Evolutionary conservation across 805 yeast genomes (phyloP).

Genomic region (Myxozyma vanderwaltii): DNA sequence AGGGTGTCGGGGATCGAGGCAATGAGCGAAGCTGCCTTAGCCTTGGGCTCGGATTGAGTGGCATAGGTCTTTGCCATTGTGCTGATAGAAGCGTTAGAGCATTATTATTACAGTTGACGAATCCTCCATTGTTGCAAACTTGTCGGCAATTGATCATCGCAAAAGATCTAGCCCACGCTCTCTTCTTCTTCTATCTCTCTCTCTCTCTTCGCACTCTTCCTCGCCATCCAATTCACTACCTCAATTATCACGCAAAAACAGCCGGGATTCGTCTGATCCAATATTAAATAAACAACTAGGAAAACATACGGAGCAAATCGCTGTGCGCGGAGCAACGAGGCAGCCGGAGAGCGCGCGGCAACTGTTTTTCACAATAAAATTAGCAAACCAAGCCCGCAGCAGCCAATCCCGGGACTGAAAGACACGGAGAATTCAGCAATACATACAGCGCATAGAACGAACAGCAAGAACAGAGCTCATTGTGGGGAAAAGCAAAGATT

Average conservation of each 20-base stretch:
- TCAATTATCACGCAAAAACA: neutral
- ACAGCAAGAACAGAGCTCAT: constrained; percentile 30
- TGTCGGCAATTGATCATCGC: no score
- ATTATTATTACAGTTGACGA: no score
- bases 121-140: no score
- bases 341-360: constrained; percentile 28
- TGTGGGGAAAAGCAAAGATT: constrained; percentile 8
- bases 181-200: neutral
- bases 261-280: neutral
- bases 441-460: constrained; percentile 31
- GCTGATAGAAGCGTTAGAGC: neutral
- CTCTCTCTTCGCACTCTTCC: neutral
- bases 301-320: constrained; percentile 31
- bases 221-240: neutral
- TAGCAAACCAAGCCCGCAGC: no score
- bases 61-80: constrained; percentile 35
- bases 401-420: no score
- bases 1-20: constrained; percentile 86
- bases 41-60: constrained; percentile 69
- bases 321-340: constrained; percentile 25
- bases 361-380: constrained; percentile 4
- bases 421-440: neutral
- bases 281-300: neutral
- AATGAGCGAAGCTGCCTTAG: constrained; percentile 85
- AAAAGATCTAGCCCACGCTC: neutral